Evolutionary conservation across 805 yeast species (phyloP).

Genomic region (Clavispora fructus): DNA sequence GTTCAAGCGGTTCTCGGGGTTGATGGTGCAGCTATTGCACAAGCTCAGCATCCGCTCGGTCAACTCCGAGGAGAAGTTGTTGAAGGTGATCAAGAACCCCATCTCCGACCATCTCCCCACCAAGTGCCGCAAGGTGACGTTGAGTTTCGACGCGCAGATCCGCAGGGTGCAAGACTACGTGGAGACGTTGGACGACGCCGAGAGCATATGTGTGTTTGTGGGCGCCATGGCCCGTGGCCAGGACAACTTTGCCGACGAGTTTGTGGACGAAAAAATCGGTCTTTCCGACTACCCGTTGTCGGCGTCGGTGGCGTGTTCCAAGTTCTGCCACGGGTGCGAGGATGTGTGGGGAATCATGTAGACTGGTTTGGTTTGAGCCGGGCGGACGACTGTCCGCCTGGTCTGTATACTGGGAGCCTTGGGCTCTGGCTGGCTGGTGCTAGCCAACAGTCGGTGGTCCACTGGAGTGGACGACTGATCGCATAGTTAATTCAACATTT

Average conservation of each 20-base stretch:
- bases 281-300: constrained; percentile 92
- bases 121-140: constrained; percentile 88
- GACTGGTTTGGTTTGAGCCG: too few species aligned
- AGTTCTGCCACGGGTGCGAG: constrained; percentile 97
- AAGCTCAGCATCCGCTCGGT: constrained; percentile 90
- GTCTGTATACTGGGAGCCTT: too few species aligned
- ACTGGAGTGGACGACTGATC: too few species aligned
- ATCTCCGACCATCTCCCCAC: constrained; percentile 95
- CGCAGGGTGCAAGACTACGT: constrained; percentile 87
- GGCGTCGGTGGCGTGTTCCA: constrained; percentile 97
- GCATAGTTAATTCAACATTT: too few species aligned
- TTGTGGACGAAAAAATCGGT: constrained; percentile 92
- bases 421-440: too few species aligned
- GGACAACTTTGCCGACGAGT: constrained; percentile 96
- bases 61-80: constrained; percentile 87
- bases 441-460: too few species aligned
- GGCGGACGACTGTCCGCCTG: too few species aligned
- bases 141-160: constrained; percentile 88
- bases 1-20: constrained; percentile 93
- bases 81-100: constrained; percentile 94
- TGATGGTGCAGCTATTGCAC: constrained; percentile 95
- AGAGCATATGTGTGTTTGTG: constrained; percentile 94
- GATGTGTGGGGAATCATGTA: constrained; percentile 85
- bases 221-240: constrained; percentile 99
- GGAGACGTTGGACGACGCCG: constrained; percentile 71